Evolutionary conservation across 2,329 filamentous ascomycete genomes (phyloP).

Genomic region (Helotiales sp.): DNA sequence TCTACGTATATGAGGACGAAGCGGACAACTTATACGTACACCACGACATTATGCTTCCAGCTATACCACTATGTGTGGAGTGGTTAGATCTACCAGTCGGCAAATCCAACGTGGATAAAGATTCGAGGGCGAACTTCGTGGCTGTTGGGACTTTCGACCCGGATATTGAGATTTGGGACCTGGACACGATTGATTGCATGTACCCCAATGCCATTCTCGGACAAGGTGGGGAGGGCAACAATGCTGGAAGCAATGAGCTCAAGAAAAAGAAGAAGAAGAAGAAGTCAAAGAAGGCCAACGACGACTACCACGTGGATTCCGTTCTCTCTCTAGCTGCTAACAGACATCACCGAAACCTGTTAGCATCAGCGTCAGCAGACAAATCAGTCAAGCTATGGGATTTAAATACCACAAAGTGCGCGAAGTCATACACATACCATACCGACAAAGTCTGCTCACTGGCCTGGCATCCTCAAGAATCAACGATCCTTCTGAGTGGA

Average conservation of each 20-base stretch:
- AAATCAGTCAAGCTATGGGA: conserved; percentile 99
- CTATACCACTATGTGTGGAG: conserved; percentile 91
- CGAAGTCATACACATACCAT: conserved; percentile 94
- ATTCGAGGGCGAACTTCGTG: conserved; percentile 82
- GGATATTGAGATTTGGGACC: conserved; percentile 97
- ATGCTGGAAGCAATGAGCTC: conserved; percentile 49
- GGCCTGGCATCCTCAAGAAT: conserved; percentile 86
- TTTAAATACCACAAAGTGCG: conserved; percentile 85
- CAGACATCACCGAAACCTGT: conserved; percentile 86
- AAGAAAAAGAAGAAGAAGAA: conserved; percentile 82
- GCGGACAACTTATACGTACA: conserved; percentile 98
- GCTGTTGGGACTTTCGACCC: conserved; percentile 97
- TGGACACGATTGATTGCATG: conserved; percentile 96
- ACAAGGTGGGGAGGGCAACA: conserved; percentile 55
- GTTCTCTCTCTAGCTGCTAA: conserved; percentile 91
- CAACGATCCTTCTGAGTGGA: conserved; percentile 86
- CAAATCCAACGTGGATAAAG: conserved; percentile 60
- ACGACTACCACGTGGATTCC: conserved; percentile 90
- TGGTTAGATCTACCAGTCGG: conserved; percentile 93
- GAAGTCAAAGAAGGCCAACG: conserved; percentile 85
- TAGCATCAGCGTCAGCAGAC: conserved; percentile 93
- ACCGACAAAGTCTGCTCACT: conserved; percentile 97
- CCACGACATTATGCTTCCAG: conserved; percentile 98
- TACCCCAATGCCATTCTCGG: conserved; percentile 96
- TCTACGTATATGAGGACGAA: conserved; percentile 95